Evolutionary conservation across 164 flowering plant species (phyloP), one percentile per base, ranked within the genome.

Genomic region (Echeveria elegans): DNA sequence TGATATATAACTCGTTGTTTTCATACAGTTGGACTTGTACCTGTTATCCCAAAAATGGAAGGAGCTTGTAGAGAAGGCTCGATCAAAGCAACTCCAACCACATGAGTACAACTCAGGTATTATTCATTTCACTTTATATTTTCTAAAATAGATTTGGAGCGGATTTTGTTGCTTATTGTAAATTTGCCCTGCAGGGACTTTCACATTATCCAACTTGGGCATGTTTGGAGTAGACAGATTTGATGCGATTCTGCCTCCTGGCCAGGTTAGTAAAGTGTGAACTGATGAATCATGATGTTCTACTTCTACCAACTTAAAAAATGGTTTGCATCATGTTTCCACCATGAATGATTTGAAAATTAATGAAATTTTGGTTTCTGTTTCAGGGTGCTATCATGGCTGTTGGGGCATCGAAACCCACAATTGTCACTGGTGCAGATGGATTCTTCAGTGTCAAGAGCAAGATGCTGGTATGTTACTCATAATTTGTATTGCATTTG

Each of bases 211-310:
- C 72, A 93, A 93, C 77, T 78, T 93, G 81, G 98, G 97, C 62
- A 93, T 93, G 98, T 93, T 93, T 81, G 97, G 98, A 74, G 98
- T 93, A 67, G 98, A 90, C 74, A 85, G 90, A 68, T 92, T 92
- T 78, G 98, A 92, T 82, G 98, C 98, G 23, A 90, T 92, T 72
- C 97, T 93, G 73, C 98, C 98, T 47, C 97, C 98, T 15, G 98
- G 98, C 78, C 98, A 92, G 84, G 98, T 88, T 64, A 73, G 98
- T 88, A 67, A 73, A n/a, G n/a, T n/a, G n/a, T n/a, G n/a, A n/a
- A n/a, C n/a, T n/a, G n/a, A n/a, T n/a, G n/a, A n/a, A n/a, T n/a
- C n/a, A n/a, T n/a, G n/a, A n/a, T n/a, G n/a, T n/a, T n/a, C n/a
- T n/a, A n/a, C n/a, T n/a, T n/a, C n/a, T n/a, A n/a, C n/a, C n/a